Evolutionary conservation across 2,329 filamentous ascomycete species (phyloP), one percentile per base, ranked within the genome.

Genomic region (Coniella lustricola): DNA sequence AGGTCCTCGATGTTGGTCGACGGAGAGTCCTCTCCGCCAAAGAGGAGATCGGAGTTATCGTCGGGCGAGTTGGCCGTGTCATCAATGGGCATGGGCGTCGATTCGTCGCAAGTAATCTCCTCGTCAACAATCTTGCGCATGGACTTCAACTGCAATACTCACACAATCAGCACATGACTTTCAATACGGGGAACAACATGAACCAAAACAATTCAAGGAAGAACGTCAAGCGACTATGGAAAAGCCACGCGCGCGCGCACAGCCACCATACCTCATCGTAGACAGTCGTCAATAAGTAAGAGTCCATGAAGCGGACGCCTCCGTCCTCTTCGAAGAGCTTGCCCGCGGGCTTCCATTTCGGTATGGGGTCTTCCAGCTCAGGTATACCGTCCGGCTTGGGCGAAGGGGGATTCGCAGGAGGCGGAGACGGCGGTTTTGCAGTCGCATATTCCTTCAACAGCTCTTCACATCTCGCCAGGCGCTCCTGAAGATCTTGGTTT

Each of bases 401-500:
- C 1, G 32, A 37, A 7, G 52, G 43, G 7, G 59, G 45, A 4
- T 56, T 59, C 22, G 49, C 55, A 16, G 59, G 52, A 18, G 40
- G 49, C n/a, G 50, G 37, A 12, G 46, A 50, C 3, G 55, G 54
- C 7, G 59, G 57, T 48, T 57, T 60, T 21, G 63, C 62, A 5
- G 65, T 66, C 12, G 76, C 76, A 62, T 81, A 81, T 51, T 77
- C 73, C 54, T 77, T 79, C 18, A 81, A 62, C 34, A 81, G 63
- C 54, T 77, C 74, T 56, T 82, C 78, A 54, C 77, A 81, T 48
- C 76, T 68, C 3, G 76, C 76, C 32, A 82, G 67, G 34, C 78
- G 71, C 61, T 82, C 77, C 56, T 81, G 77, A 12, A 82, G 69
- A 56, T 81, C 78, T 56, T 81, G 77, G 46, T 81, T 81, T 9